phyloP scores from a whole-genome alignment of 2,329 filamentous ascomycete species.

The Colletotrichum sp. region DNA sequence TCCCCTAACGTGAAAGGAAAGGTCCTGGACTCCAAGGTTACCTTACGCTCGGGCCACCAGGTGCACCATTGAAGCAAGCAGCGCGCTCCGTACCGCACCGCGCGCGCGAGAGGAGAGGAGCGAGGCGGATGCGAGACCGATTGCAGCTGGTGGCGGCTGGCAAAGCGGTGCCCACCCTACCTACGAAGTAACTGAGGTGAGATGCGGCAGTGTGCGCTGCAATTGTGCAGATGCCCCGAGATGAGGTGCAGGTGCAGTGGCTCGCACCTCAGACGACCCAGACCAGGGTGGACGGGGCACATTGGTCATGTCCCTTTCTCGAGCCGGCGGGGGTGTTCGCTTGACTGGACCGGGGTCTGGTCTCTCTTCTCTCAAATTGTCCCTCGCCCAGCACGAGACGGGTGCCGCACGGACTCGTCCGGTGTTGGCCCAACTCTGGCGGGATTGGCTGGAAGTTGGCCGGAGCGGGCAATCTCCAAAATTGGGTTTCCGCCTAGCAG shows the following conservation, averaged over 20 bases:
- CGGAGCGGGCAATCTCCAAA: slow-evolving; percentile 10
- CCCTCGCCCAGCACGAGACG: not conserved
- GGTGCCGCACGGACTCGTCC: slow-evolving; percentile 6
- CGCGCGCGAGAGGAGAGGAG: not conserved
- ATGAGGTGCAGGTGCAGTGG: not conserved
- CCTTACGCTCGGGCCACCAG: slow-evolving; percentile 11
- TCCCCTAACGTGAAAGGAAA: slow-evolving; percentile 20
- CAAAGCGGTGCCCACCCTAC: not conserved
- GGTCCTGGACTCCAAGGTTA: slow-evolving; percentile 13
- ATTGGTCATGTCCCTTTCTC: not conserved
- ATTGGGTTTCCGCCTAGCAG: slow-evolving; percentile 11
- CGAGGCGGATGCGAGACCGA: not conserved
- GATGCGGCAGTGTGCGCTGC: not conserved
- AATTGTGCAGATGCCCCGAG: not conserved
- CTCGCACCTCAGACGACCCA: not conserved
- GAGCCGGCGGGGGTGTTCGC: not conserved
- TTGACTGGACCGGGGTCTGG: not conserved
- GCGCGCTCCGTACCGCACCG: not conserved
- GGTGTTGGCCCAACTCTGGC: not conserved
- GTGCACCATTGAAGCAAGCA: slow-evolving; percentile 14
- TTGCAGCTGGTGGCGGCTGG: not conserved
- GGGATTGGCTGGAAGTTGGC: slow-evolving; percentile 18
- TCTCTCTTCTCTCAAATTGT: not conserved
- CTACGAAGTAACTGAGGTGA: not conserved
- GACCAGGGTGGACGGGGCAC: not conserved